These are phyloP conservation scores for Zygosaccharomyces pseudobailii DNA, from an alignment of 1,139 yeast species.

Conservation along the genomic window DNA sequence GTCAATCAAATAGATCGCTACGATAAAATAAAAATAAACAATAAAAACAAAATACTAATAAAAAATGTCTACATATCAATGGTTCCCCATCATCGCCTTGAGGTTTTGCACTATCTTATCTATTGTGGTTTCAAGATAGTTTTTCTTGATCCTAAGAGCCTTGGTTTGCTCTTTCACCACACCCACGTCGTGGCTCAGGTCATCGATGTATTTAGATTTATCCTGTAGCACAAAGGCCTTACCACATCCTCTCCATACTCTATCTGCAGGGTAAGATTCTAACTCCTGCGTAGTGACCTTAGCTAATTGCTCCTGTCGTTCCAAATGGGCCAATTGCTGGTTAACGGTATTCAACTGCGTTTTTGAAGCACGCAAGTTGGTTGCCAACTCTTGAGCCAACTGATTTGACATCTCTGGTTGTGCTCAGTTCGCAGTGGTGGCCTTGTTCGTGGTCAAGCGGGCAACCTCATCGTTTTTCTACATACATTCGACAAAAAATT, in stretches of 20 bases:
- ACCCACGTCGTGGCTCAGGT: slow-evolving; percentile 48
- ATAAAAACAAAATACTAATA: not conserved
- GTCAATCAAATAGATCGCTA: slow-evolving; percentile 3
- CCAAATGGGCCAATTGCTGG: slow-evolving; percentile 52
- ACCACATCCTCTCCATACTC: slow-evolving; percentile 84
- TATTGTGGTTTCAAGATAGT: slow-evolving; percentile 70
- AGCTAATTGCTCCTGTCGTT: slow-evolving; percentile 55
- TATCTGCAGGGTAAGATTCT: slow-evolving; percentile 39
- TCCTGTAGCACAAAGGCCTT: slow-evolving; percentile 54
- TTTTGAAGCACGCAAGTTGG: slow-evolving; percentile 51
- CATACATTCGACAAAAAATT: not conserved
- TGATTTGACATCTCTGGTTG: slow-evolving; percentile 19
- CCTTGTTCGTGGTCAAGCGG: not conserved
- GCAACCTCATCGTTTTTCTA: slow-evolving; percentile 1
- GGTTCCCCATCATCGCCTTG: slow-evolving; percentile 27
- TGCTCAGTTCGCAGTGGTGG: not conserved
- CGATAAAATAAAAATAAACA: not conserved
- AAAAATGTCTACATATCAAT: not conserved
- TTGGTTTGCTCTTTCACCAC: slow-evolving; percentile 55
- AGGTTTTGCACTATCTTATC: slow-evolving; percentile 67
- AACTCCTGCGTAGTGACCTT: slow-evolving; percentile 55
- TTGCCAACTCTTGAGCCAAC: slow-evolving; percentile 54
- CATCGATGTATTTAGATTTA: slow-evolving; percentile 45
- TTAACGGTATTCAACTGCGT: slow-evolving; percentile 63
- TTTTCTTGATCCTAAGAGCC: slow-evolving; percentile 61